Percentiles rank a stretch among this genome's conserved stretches.
These are phyloP conservation scores for Corchorus capsularis DNA, from an alignment of 345 rosid genomes.

Conservation along the genomic window DNA sequence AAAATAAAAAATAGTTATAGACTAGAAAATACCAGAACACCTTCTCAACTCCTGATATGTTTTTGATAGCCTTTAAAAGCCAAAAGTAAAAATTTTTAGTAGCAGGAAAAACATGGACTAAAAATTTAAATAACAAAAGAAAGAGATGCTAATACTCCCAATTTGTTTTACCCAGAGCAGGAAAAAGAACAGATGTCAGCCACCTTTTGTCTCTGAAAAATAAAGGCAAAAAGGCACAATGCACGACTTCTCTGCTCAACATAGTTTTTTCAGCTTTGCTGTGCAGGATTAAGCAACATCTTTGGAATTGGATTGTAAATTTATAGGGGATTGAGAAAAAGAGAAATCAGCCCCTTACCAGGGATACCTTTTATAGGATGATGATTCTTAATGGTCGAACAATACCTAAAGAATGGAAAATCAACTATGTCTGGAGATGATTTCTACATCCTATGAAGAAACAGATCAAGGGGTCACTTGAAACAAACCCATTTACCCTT, in stretches of 20 bases:
- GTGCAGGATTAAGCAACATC: slow-evolving; percentile 54
- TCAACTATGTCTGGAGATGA: slow-evolving; percentile 25
- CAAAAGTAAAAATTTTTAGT: slow-evolving; percentile 58
- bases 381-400: slow-evolving; percentile 32
- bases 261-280: slow-evolving; percentile 48
- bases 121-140: slow-evolving; percentile 51
- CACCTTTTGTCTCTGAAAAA: slow-evolving; percentile 60
- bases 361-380: slow-evolving; percentile 34
- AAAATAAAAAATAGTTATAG: slow-evolving; percentile 37
- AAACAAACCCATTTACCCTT: slow-evolving; percentile 26
- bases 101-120: slow-evolving; percentile 51
- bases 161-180: slow-evolving; percentile 55
- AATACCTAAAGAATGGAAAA: slow-evolving; percentile 39
- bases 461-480: slow-evolving; percentile 26
- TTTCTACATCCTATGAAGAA: slow-evolving; percentile 37
- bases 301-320: slow-evolving; percentile 42
- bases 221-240: slow-evolving; percentile 51
- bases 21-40: slow-evolving; percentile 70
- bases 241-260: slow-evolving; percentile 53
- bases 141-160: slow-evolving; percentile 67
- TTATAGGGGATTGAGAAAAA: slow-evolving; percentile 30
- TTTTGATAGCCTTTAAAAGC: slow-evolving; percentile 74
- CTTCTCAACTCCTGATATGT: slow-evolving; percentile 78
- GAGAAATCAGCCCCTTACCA: slow-evolving; percentile 53
- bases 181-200: slow-evolving; percentile 46